Evolutionary conservation across 1,284 basidiomycete species (phyloP).

Genomic region (Cystobasidiaceae sp.): DNA sequence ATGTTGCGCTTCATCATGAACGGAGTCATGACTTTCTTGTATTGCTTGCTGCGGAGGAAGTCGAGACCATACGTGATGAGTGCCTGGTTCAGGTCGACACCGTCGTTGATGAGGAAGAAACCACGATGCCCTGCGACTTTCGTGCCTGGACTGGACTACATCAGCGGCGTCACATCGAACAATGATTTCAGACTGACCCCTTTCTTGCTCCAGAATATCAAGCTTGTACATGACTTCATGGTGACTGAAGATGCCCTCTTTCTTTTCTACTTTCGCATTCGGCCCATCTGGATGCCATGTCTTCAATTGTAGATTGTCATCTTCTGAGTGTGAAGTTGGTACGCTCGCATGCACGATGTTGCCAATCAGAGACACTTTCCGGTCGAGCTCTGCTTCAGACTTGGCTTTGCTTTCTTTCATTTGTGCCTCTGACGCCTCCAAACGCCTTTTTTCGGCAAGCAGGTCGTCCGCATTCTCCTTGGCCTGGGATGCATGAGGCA

Average conservation of each 20-base stretch:
- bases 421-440: constrained; percentile 72
- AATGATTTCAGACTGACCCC: constrained; percentile 56
- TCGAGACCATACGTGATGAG: constrained; percentile 92
- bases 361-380: constrained; percentile 74
- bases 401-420: constrained; percentile 71
- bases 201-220: constrained; percentile 92
- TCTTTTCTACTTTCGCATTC: constrained; percentile 54
- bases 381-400: constrained; percentile 70
- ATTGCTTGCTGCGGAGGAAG: constrained; percentile 74
- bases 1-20: constrained; percentile 98
- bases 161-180: not conserved
- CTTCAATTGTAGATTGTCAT: constrained; percentile 69
- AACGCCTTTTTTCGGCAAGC: constrained; percentile 67
- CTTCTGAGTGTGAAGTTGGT: constrained; percentile 85
- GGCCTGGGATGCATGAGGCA: constrained; percentile 53
- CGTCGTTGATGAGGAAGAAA: constrained; percentile 92
- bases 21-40: constrained; percentile 93
- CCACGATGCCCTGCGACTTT: constrained; percentile 95
- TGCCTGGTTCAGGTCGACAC: constrained; percentile 95
- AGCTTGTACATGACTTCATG: constrained; percentile 92
- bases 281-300: constrained; percentile 85
- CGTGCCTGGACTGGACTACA: constrained; percentile 54
- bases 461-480: constrained; percentile 87
- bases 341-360: constrained; percentile 87
- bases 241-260: constrained; percentile 76